These are phyloP conservation scores for Scutellaria minor DNA, from an alignment of 257 asterid species.

Conservation along the genomic window DNA sequence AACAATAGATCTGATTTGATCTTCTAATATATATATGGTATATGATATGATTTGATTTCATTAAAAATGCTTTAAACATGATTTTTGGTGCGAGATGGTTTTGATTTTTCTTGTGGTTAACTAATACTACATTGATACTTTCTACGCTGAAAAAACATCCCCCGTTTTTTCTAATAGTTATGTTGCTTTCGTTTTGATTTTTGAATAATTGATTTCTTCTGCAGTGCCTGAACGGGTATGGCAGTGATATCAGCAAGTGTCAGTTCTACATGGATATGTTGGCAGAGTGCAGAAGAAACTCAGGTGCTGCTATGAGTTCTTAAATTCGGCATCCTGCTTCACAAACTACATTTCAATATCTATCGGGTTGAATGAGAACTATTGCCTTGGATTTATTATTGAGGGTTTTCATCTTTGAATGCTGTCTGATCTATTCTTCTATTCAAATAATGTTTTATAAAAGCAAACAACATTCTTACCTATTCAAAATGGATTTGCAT, in stretches of 20 bases:
- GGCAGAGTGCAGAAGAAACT: conserved; percentile 65
- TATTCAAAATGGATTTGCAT: no score
- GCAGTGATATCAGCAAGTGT: conserved; percentile 71
- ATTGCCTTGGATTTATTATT: conserved; percentile 10
- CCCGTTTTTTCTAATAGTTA: neutral
- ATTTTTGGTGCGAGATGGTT: neutral
- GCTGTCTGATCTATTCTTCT: neutral
- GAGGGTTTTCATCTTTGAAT: neutral
- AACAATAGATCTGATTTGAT: neutral
- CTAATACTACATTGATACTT: no score
- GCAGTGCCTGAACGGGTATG: conserved; percentile 55
- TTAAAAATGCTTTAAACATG: neutral
- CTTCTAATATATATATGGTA: neutral
- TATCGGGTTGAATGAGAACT: neutral
- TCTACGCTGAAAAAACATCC: neutral
- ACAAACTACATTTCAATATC: neutral
- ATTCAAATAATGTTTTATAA: conserved; percentile 16
- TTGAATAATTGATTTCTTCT: conserved; percentile 34
- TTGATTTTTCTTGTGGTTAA: no score
- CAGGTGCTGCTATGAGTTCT: conserved; percentile 54
- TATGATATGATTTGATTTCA: no score
- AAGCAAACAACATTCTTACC: neutral
- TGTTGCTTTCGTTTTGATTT: conserved; percentile 22
- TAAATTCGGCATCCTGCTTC: conserved; percentile 21
- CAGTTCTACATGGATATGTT: conserved; percentile 79